Base-by-base conservation (phyloP, 2,329 filamentous ascomycete genomes). In the Graphiopsis chlorocephala region DNA sequence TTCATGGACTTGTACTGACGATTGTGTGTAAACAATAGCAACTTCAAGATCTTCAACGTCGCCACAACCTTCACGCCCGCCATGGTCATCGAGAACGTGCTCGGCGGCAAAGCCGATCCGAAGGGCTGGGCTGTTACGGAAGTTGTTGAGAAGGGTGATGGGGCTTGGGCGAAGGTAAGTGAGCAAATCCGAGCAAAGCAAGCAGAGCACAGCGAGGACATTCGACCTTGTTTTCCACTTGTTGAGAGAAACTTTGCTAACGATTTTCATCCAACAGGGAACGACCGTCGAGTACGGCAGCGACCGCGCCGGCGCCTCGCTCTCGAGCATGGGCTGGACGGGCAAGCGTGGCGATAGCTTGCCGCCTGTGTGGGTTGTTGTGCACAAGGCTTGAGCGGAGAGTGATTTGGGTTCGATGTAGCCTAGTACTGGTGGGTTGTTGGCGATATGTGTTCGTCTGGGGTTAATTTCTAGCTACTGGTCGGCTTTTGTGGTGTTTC, bases 291-390 rank as follows among this genome's bases (percentile, higher is more conserved):
- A 68, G 35, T 73, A 73, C 47, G 64, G 48, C 2, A 63, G 60
- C 26, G 74, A 75, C 12, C 73, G 69, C 66, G 73, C 73, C 10
- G 71, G 70, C 26, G 70, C 68, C 1, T 69, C 66, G 1, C 61
- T 77, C 38, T 64, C 38, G 25, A 71, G 65, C 50, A 70, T 77
- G 68, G 74, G 75, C 2, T 77, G 76, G 76, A 71, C 65, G 61
- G 66, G 64, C 59, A 74, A 69, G 70, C 63, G 74, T 3, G 74
- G 75, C 6, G 66, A 55, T 2, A 62, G 53, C 20, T 61, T 73
- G 62, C 73, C 74, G 25, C 76, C 76, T 35, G 75, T 78, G n/a
- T 75, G 74, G 74, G 64, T 75, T 65, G 69, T 74, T 26, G 66
- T 76, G 55, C 73, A 76, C 63, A 72, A 72, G 68, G 68, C 62